Evolutionary conservation across 306 rosid genomes (phyloP).

Genomic region (Cyclanthera cordifolia): DNA sequence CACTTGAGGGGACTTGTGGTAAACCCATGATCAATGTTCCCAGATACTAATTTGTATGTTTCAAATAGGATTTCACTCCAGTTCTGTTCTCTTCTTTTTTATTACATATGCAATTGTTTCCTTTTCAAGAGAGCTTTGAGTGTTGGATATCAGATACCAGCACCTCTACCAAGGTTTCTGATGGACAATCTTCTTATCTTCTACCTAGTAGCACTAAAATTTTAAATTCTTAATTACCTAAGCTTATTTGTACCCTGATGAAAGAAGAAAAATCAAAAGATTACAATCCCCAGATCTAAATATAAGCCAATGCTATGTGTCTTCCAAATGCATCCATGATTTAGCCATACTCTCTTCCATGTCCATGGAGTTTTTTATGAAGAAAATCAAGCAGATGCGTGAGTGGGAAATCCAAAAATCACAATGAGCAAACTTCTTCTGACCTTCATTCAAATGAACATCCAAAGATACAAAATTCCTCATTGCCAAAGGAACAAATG

Average conservation of each 20-base stretch:
- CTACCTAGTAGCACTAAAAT: neutral
- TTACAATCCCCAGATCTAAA: too few relatives aligned
- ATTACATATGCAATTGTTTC: neutral
- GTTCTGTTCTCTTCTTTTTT: slow-evolving; percentile 1
- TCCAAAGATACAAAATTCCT: slow-evolving; percentile 30
- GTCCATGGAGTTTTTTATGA: slow-evolving; percentile 24
- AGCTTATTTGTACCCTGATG: neutral
- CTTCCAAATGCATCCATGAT: slow-evolving; percentile 42
- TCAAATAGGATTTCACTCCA: slow-evolving; percentile 11
- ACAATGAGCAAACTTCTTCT: slow-evolving; percentile 28
- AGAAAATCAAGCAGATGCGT: slow-evolving; percentile 23
- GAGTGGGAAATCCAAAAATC: slow-evolving; percentile 28
- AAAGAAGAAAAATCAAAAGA: slow-evolving; percentile 12
- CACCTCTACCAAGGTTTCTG: slow-evolving; percentile 16
- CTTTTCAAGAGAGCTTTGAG: neutral
- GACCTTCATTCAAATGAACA: slow-evolving; percentile 38
- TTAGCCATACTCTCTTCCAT: slow-evolving; percentile 29
- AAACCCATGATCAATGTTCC: slow-evolving; percentile 52
- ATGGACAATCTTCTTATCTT: neutral
- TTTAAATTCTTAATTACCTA: neutral
- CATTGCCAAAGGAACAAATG: slow-evolving; percentile 27
- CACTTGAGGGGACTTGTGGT: slow-evolving; percentile 58
- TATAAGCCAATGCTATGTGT: slow-evolving; percentile 33
- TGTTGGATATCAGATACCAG: neutral
- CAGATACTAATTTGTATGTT: slow-evolving; percentile 11